A percentile compares a stretch with the other conserved stretches of the same genome.
These are phyloP conservation scores for Platismatia glauca DNA, from an alignment of 495 filamentous ascomycete species.

Conservation along the genomic window DNA sequence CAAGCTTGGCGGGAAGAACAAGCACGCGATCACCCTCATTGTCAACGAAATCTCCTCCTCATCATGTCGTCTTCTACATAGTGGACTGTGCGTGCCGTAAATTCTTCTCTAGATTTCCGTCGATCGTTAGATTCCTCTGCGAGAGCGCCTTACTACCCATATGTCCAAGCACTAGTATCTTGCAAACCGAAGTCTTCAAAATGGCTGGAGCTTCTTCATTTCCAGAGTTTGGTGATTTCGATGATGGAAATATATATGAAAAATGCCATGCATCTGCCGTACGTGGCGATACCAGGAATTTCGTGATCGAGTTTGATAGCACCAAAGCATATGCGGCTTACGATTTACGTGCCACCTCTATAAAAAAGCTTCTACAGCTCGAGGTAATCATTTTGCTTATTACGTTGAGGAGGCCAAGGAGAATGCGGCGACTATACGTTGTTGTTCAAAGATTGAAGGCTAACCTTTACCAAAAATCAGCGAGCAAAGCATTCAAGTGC, in stretches of 20 bases:
- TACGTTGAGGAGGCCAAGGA: not conserved
- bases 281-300: conserved; percentile 45
- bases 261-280: conserved; percentile 31
- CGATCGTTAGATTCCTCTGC: not conserved
- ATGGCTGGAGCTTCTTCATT: not conserved
- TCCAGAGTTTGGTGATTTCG: conserved; percentile 41
- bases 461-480: conserved; percentile 23
- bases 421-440: not conserved
- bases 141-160: not conserved
- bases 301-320: conserved; percentile 64
- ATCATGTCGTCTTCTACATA: conserved; percentile 1
- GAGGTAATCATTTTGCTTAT: conserved; percentile 11
- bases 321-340: conserved; percentile 53
- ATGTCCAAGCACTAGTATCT: not conserved
- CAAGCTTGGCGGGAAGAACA: not conserved
- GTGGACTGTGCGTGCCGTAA: not conserved
- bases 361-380: conserved; percentile 29
- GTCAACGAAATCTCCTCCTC: not conserved
- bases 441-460: not conserved
- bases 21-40: not conserved
- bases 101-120: not conserved
- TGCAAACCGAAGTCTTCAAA: not conserved
- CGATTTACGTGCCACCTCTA: conserved; percentile 41
- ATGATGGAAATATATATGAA: conserved; percentile 40
- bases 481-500: conserved; percentile 38